phyloP scores from a whole-genome alignment of 176 grass and related monocot species.

The Phoenix roebelenii region DNA sequence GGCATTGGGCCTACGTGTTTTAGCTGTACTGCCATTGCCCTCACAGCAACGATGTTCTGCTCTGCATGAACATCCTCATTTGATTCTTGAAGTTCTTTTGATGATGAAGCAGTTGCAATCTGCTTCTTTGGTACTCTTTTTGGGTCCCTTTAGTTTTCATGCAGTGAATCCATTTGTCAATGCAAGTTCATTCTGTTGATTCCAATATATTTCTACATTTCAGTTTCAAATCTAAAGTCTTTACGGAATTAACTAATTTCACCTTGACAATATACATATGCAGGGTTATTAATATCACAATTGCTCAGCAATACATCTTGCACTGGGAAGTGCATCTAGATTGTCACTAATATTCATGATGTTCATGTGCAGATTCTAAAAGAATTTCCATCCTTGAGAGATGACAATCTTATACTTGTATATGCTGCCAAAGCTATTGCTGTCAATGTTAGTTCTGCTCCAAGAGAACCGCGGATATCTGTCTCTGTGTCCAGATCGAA shows the following conservation, averaged over 20 bases:
- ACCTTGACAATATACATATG: too few relatives aligned
- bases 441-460: constrained; percentile 52
- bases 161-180: background rate
- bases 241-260: too few relatives aligned
- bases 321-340: too few relatives aligned
- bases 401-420: constrained; percentile 71
- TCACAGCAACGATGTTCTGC: constrained; percentile 89
- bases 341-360: constrained; percentile 5
- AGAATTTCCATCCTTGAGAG: constrained; percentile 84
- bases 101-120: constrained; percentile 99
- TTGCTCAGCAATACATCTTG: too few relatives aligned
- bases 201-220: too few relatives aligned
- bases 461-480: constrained; percentile 50
- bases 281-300: too few relatives aligned
- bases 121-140: constrained; percentile 69
- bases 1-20: constrained; percentile 89
- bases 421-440: constrained; percentile 82
- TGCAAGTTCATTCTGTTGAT: background rate
- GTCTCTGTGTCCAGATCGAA: constrained; percentile 53
- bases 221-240: too few relatives aligned
- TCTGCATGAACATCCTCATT: constrained; percentile 89
- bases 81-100: constrained; percentile 92
- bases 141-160: constrained; percentile 13
- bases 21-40: constrained; percentile 81
- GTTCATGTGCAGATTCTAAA: constrained; percentile 66